These are phyloP conservation scores for Aspergillus novofumigatus DNA, from an alignment of 2,329 filamentous ascomycete genomes.

Conservation along the genomic window DNA sequence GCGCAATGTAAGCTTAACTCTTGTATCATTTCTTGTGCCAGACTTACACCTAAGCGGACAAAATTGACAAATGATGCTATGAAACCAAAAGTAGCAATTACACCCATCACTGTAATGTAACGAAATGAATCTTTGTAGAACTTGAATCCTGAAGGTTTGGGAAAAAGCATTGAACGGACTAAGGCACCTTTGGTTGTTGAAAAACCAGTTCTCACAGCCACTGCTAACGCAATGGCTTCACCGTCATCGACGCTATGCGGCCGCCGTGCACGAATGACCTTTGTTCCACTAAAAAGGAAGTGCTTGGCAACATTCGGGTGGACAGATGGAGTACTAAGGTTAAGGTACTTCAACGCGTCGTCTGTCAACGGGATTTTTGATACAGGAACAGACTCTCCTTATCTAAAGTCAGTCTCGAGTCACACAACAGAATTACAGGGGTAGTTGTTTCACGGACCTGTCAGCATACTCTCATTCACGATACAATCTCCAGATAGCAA, in stretches of 20 bases:
- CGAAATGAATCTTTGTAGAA: slow-evolving; percentile 97
- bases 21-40: background rate
- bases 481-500: slow-evolving; percentile 93
- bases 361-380: slow-evolving; percentile 84
- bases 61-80: slow-evolving; percentile 92
- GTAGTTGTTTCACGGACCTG: slow-evolving; percentile 45
- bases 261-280: slow-evolving; percentile 83
- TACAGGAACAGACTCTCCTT: slow-evolving; percentile 90
- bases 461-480: slow-evolving; percentile 99
- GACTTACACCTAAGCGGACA: slow-evolving; percentile 62
- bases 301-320: slow-evolving; percentile 79
- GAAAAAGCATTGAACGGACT: slow-evolving; percentile 96
- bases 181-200: slow-evolving; percentile 96
- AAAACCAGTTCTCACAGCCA: slow-evolving; percentile 92
- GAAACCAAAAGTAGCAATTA: slow-evolving; percentile 81
- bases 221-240: slow-evolving; percentile 84
- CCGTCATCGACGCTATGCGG: slow-evolving; percentile 82
- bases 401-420: slow-evolving; percentile 14
- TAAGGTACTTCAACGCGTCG: slow-evolving; percentile 69
- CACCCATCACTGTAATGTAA: slow-evolving; percentile 94
- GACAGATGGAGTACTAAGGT: slow-evolving; percentile 76
- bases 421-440: background rate
- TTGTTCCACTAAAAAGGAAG: slow-evolving; percentile 92
- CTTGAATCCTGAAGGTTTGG: slow-evolving; percentile 96
- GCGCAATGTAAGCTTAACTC: slow-evolving; percentile 16